Evolutionary conservation across 2,329 filamentous ascomycete species (phyloP), one percentile per base, ranked within the genome.

Genomic region (Teratosphaeria zuluensis): DNA sequence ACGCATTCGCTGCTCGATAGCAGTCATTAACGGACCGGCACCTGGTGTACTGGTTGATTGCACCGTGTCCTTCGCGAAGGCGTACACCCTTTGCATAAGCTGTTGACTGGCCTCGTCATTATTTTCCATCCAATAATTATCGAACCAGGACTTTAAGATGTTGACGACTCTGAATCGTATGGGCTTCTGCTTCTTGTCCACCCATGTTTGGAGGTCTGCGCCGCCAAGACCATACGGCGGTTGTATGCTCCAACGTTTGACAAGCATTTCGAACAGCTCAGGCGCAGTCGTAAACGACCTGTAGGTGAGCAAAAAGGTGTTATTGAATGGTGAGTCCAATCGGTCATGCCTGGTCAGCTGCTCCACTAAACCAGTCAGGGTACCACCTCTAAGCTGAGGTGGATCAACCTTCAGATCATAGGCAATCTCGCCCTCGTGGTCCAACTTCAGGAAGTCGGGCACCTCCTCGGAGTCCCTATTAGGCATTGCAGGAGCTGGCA

Each of bases 61-160:
- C 62, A 97, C 89, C 0, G 89, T 91, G 66, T 96, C 91, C 67
- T 89, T 89, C 2, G 92, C 92, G 72, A 99, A 99, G 31, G 85
- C 85, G 75, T 92, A 91, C 9, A 97, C 90, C 64, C 92, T 86
- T 60, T 90, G 86, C 63, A 99, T 90, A 48, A 99, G 80, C 65
- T 90, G 84, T 72, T 85, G 90, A 53, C 87, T 95, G 54, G 89
- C 86, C 56, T 92, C 89, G 69, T 86, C 92, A 62, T 87, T 86
- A 54, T 91, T 89, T 71, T 99, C 94, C 91, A 97, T 96, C 94
- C 94, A 99, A 73, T 94, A 97, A 67, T 88, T 92, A 71, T 97
- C 94, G 66, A 99, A 94, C 94, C 94, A 99, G 74, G 85, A 95
- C 80, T 97, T 97, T 54, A 99, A 78, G 63, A 96, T 97, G 69